Percentiles rank a stretch among this genome's conserved stretches.
Conservation (phyloP, 1,284 basidiomycete species). For the Puccinia coronata region DNA sequence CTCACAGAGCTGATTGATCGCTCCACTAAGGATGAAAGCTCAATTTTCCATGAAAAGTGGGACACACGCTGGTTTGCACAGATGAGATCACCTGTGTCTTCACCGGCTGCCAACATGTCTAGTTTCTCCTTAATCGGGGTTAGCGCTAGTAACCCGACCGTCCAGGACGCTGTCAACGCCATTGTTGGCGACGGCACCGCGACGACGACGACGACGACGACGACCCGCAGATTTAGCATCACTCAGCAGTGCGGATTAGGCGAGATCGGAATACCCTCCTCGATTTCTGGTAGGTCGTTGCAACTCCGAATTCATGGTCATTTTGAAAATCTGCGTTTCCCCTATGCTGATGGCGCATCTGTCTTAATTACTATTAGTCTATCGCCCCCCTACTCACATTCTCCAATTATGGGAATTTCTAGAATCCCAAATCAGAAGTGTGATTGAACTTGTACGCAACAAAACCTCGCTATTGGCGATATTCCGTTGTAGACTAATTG, state of each 20-base stretch:
- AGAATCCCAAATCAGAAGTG: conserved; percentile 15
- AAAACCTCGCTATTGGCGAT: neutral
- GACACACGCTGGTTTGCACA: conserved; percentile 34
- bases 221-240: conserved; percentile 37
- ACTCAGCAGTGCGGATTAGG: conserved; percentile 32
- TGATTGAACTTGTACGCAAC: conserved; percentile 27
- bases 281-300: conserved; percentile 32
- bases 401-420: conserved; percentile 45
- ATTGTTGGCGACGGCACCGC: conserved; percentile 22
- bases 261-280: conserved; percentile 5
- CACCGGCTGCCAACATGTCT: conserved; percentile 14
- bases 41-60: conserved; percentile 45
- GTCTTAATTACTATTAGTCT: conserved; percentile 1
- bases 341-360: neutral
- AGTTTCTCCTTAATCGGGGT: conserved; percentile 38
- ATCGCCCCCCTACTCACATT: conserved; percentile 35
- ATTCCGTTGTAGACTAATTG: neutral
- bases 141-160: conserved; percentile 2
- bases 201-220: neutral
- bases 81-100: conserved; percentile 3
- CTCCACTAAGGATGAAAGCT: conserved; percentile 38
- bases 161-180: neutral
- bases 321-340: neutral
- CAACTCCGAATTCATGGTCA: neutral
- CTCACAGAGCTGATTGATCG: conserved; percentile 38